A percentile compares a stretch with the other conserved stretches of the same genome.
Evolutionary conservation across 371 early-diverging fungal genomes (phyloP).

Genomic region (Pancytospora epiphaga): DNA sequence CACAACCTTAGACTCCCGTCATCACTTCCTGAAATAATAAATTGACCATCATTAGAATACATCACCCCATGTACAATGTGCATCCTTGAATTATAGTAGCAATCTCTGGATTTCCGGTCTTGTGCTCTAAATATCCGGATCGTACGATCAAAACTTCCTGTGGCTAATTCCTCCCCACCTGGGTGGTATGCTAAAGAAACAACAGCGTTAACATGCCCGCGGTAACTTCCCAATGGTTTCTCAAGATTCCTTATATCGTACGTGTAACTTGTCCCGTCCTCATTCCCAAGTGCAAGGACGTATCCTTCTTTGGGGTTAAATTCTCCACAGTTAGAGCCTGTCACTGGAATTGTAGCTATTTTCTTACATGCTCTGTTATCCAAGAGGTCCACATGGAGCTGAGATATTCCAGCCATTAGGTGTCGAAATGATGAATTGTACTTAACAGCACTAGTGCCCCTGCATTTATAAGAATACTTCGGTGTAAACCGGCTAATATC

Average conservation of each 20-base stretch:
- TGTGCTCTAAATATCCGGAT: conserved; percentile 75
- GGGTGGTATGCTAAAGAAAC: conserved; percentile 88
- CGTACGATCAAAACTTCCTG: conserved; percentile 74
- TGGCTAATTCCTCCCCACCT: conserved; percentile 85
- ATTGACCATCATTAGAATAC: conserved; percentile 82
- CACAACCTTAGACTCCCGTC: conserved; percentile 93
- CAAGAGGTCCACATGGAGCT: conserved; percentile 32
- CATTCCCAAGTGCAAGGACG: conserved; percentile 67
- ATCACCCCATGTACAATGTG: conserved; percentile 71
- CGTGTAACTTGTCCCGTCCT: conserved; percentile 83
- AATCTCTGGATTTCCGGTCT: conserved; percentile 74
- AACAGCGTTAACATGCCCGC: conserved; percentile 90
- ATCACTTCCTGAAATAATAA: conserved; percentile 85
- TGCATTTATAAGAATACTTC: conserved; percentile 12
- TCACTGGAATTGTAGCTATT: conserved; percentile 23
- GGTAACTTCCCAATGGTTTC: conserved; percentile 69
- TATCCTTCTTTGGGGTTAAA: conserved; percentile 48
- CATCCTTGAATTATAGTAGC: conserved; percentile 97
- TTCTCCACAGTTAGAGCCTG: conserved; percentile 46
- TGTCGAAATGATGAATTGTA: conserved; percentile 21
- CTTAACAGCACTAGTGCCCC: conserved; percentile 7
- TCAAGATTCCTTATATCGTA: conserved; percentile 87
- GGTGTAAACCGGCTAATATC: conserved; percentile 26
- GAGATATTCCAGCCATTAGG: conserved; percentile 38
- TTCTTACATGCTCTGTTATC: conserved; percentile 41